A percentile compares a stretch with the other conserved stretches of the same genome.
These are phyloP conservation scores for Rhinocladiella similis DNA, from an alignment of 2,329 filamentous ascomycete genomes.

Conservation along the genomic window DNA sequence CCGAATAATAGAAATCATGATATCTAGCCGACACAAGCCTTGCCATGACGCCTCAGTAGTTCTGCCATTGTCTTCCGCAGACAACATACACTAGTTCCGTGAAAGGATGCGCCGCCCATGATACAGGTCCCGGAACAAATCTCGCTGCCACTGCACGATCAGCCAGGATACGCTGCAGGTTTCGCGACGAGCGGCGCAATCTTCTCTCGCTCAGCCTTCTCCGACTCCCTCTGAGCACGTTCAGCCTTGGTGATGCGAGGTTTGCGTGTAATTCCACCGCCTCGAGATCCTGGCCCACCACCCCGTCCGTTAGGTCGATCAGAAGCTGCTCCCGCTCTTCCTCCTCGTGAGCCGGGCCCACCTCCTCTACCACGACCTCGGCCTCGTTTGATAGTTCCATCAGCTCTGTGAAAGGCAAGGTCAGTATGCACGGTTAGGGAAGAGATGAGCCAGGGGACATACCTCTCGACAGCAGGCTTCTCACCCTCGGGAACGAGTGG, in stretches of 20 bases:
- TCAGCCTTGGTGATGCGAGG: slow-evolving; percentile 85
- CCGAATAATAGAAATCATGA: too few species aligned
- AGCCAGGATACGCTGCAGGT: slow-evolving; percentile 25
- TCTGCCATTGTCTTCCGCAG: too few species aligned
- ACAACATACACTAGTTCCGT: too few species aligned
- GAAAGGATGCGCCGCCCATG: too few species aligned
- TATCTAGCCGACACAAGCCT: too few species aligned
- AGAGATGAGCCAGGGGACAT: slow-evolving; percentile 31
- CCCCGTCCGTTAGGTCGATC: slow-evolving; percentile 25
- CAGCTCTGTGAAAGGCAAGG: slow-evolving; percentile 53
- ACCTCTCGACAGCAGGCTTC: slow-evolving; percentile 68
- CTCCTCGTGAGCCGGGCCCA: slow-evolving; percentile 49
- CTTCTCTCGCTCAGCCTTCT: slow-evolving; percentile 74
- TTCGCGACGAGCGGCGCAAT: slow-evolving; percentile 38
- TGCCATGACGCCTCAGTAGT: too few species aligned
- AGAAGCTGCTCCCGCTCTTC: slow-evolving; percentile 25
- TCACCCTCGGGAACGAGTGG: slow-evolving; percentile 85
- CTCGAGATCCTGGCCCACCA: slow-evolving; percentile 27
- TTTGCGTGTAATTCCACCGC: slow-evolving; percentile 66
- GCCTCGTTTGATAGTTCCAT: slow-evolving; percentile 62
- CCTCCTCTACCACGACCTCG: slow-evolving; percentile 56
- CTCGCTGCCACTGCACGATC: background rate
- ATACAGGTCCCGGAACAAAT: background rate
- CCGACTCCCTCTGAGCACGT: slow-evolving; percentile 75
- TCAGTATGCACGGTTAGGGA: slow-evolving; percentile 31